These are phyloP conservation scores for Musa acuminata DNA, from an alignment of 176 grass and related monocot genomes.

Conservation along the genomic window DNA sequence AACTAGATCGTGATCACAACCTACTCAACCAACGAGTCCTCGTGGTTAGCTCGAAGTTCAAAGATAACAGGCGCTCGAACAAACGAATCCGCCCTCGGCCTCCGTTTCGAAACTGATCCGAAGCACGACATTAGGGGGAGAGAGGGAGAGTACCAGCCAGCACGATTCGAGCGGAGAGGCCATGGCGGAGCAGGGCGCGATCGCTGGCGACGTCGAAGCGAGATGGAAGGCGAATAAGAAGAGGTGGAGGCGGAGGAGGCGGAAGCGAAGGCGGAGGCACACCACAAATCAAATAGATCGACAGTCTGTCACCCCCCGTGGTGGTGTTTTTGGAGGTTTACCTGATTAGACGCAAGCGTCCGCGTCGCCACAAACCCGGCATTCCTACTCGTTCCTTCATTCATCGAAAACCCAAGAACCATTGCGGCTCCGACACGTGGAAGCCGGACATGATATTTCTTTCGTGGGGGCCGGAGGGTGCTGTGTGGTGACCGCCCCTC, in stretches of 20 bases:
- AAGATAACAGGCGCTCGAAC: too few relatives aligned
- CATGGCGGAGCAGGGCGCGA: neutral
- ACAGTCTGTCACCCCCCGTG: too few relatives aligned
- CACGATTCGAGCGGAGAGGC: constrained; percentile 5
- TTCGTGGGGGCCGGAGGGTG: too few relatives aligned
- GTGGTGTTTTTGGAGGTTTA: too few relatives aligned
- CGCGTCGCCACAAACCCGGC: too few relatives aligned
- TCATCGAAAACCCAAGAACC: too few relatives aligned
- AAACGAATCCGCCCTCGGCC: neutral
- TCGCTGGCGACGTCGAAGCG: neutral
- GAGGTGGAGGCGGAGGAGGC: neutral
- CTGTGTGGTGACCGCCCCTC: too few relatives aligned
- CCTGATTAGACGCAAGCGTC: too few relatives aligned
- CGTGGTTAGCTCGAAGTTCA: neutral
- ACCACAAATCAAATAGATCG: too few relatives aligned
- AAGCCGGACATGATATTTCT: too few relatives aligned
- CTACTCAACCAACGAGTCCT: neutral
- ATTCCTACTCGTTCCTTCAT: too few relatives aligned
- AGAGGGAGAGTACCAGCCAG: neutral
- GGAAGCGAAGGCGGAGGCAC: neutral
- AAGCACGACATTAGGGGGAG: neutral
- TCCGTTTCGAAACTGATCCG: neutral
- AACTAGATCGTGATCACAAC: neutral
- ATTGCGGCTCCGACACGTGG: too few relatives aligned
- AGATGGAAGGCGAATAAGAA: neutral